These are phyloP conservation scores for Colletotrichum navitas DNA, from an alignment of 2,329 filamentous ascomycete species.

Conservation along the genomic window DNA sequence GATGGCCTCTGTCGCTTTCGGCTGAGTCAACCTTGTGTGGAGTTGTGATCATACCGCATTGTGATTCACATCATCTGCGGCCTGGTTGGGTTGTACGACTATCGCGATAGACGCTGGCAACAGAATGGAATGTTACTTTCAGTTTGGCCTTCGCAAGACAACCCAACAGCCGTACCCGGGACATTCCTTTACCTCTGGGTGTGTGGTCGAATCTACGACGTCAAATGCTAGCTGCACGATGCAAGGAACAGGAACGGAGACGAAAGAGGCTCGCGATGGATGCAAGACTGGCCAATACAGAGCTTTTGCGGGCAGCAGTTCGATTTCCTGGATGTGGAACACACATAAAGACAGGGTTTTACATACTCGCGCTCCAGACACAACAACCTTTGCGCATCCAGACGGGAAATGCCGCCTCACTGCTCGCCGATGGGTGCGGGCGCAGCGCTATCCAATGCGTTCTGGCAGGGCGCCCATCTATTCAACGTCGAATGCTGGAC, in stretches of 20 bases:
- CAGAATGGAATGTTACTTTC: background rate
- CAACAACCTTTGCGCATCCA: background rate
- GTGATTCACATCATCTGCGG: background rate
- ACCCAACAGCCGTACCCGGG: background rate
- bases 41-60: background rate
- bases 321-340: background rate
- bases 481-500: background rate
- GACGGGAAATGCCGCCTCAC: background rate
- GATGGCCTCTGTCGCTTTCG: background rate
- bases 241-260: conserved; percentile 29
- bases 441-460: background rate
- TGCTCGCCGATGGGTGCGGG: background rate
- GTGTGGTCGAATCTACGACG: background rate
- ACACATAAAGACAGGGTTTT: background rate
- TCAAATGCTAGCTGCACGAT: conserved; percentile 17
- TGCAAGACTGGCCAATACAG: background rate
- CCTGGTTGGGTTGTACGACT: background rate
- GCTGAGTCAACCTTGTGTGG: background rate
- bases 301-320: background rate
- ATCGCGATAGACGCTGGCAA: background rate
- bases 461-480: background rate
- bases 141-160: background rate
- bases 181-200: background rate
- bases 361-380: background rate
- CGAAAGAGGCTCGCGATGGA: no score